Conservation (phyloP, 2,329 filamentous ascomycete species). For the Claviceps africana region DNA sequence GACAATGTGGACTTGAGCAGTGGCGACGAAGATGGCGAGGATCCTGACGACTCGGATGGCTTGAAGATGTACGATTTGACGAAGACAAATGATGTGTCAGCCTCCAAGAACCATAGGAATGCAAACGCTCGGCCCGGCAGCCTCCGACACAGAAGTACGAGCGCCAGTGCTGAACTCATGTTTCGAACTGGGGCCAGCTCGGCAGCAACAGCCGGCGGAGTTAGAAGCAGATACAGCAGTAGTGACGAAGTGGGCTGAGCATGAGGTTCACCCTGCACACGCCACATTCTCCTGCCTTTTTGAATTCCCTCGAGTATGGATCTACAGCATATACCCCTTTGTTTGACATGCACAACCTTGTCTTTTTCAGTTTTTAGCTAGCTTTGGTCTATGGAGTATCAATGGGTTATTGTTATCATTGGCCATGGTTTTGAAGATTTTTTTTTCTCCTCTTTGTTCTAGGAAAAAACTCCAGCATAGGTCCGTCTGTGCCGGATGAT, state of each 20-base stretch:
- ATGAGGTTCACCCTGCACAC: not conserved
- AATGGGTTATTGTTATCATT: too few relatives aligned
- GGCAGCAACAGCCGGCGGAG: slow-evolving; percentile 25
- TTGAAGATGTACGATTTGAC: slow-evolving; percentile 15
- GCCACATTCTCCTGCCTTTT: not conserved
- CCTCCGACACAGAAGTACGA: slow-evolving; percentile 18
- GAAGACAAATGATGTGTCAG: slow-evolving; percentile 6
- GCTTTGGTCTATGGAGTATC: not conserved
- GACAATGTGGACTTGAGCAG: slow-evolving; percentile 26
- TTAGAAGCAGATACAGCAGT: slow-evolving; percentile 24
- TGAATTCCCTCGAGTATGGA: not conserved
- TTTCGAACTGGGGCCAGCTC: slow-evolving; percentile 21
- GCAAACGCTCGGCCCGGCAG: slow-evolving; percentile 20
- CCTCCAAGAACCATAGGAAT: not conserved
- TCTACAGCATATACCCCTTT: not conserved
- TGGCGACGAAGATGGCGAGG: slow-evolving; percentile 27
- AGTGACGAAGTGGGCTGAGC: slow-evolving; percentile 7
- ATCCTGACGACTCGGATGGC: slow-evolving; percentile 18
- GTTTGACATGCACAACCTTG: not conserved
- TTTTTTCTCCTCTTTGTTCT: not conserved
- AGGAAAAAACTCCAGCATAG: too few relatives aligned
- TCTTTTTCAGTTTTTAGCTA: not conserved
- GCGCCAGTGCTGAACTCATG: slow-evolving; percentile 14
- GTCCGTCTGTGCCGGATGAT: too few relatives aligned
- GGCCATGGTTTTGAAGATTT: not conserved